These are phyloP conservation scores for Fraxinus paxiana DNA, from an alignment of 305 asterid genomes.

Conservation along the genomic window DNA sequence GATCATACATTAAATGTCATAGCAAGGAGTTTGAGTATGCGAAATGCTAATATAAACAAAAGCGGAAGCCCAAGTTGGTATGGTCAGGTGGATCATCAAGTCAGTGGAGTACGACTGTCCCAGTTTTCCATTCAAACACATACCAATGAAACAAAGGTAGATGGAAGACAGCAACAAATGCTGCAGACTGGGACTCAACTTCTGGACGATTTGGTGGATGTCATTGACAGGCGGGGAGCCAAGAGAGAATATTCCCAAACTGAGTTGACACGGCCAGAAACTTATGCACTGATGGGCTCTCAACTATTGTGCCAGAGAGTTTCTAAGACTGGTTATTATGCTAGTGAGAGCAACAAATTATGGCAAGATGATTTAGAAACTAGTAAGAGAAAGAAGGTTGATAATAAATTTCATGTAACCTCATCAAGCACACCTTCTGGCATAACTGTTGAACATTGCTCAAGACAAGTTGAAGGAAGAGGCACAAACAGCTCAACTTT, in stretches of 20 bases:
- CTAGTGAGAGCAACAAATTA: slow-evolving; percentile 24
- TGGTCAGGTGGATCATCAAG: slow-evolving; percentile 39
- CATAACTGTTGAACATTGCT: slow-evolving; percentile 28
- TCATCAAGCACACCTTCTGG: slow-evolving; percentile 34
- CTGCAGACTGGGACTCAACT: slow-evolving; percentile 33
- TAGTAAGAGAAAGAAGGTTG: slow-evolving; percentile 31
- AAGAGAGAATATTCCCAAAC: slow-evolving; percentile 38
- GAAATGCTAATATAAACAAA: slow-evolving; percentile 35
- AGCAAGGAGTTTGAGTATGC: slow-evolving; percentile 49
- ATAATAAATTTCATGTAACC: slow-evolving; percentile 27
- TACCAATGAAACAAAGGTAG: slow-evolving; percentile 22
- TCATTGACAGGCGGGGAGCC: slow-evolving; percentile 35
- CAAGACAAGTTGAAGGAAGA: slow-evolving; percentile 32
- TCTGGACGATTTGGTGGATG: slow-evolving; percentile 24
- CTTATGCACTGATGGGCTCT: slow-evolving; percentile 34
- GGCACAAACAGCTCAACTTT: slow-evolving; percentile 32
- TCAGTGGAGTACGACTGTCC: slow-evolving; percentile 26
- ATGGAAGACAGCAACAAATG: slow-evolving; percentile 32
- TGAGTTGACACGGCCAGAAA: slow-evolving; percentile 26
- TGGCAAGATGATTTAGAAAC: slow-evolving; percentile 28
- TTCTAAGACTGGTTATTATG: slow-evolving; percentile 18
- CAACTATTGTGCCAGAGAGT: slow-evolving; percentile 30
- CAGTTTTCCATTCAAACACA: slow-evolving; percentile 37
- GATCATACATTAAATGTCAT: slow-evolving; percentile 51
- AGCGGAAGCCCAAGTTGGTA: slow-evolving; percentile 23